Base-by-base conservation (phyloP, 2,329 filamentous ascomycete species). In the Colletotrichum sp. region DNA sequence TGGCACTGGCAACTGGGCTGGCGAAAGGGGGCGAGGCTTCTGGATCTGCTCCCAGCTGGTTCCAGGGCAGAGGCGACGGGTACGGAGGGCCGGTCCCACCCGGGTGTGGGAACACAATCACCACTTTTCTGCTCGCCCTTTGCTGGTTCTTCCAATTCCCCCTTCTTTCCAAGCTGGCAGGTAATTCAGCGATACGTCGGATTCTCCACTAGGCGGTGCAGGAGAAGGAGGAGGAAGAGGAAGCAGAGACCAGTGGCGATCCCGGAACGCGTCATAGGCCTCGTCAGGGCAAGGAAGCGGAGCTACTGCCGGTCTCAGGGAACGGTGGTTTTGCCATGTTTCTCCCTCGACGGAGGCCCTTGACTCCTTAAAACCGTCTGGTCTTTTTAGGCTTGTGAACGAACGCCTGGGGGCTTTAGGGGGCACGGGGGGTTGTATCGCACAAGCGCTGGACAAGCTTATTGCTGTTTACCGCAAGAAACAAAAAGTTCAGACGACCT, bases 201-300 rank as follows among this genome's bases (percentile, higher is more conserved):
- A 18, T 62, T 44, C 68, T 7, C 73, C 73, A 76, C 73, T 39
- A 71, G 44, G 73, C 73, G 49, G 73, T 76, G 73, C 73, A 44
- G 18, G 9, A 44, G 39, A 44, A 44, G 39, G 39, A 49, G 49
- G n/a, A 59, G 49, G n/a, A 59, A n/a, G 24, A 39, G 28, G 28
- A 16, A 59, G n/a, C 49, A 62, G 24, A 55, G 57, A 34, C 24
- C 64, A 59, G 73, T 72, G 69, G 69, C 73, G 44, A 68, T 67
- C 18, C 64, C 34, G 9, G 69, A 68, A 76, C 69, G 69, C 73
- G 73, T 76, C 73, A 76, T 76, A 60, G 64, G 64, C 73, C 73
- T 76, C 73, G 73, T 76, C 64, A 68, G 63, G 64, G 73, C 70
- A 34, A 44, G 39, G 18, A 44, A 70, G 68, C 24, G 57, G 44